Percentiles rank a stretch among this genome's conserved stretches.
Conservation (phyloP, 768 basidiomycete species). For the Suillus discolor region DNA sequence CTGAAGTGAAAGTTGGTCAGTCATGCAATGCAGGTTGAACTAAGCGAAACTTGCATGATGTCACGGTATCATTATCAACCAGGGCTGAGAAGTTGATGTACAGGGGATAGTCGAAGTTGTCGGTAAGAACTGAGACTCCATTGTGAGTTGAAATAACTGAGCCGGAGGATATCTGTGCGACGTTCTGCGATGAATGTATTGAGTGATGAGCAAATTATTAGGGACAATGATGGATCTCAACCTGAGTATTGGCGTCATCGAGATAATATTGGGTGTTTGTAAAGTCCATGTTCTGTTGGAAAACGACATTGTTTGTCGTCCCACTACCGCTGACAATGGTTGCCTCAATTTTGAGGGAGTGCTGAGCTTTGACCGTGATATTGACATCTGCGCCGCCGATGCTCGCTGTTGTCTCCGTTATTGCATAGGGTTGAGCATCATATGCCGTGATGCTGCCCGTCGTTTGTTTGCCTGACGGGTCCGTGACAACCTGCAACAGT, state of each 20-base stretch:
- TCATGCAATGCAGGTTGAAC: background rate
- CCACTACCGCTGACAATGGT: constrained; percentile 67
- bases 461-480: constrained; percentile 62
- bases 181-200: constrained; percentile 39
- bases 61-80: constrained; percentile 31
- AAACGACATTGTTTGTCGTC: constrained; percentile 52
- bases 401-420: constrained; percentile 49
- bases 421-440: constrained; percentile 57
- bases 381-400: constrained; percentile 49
- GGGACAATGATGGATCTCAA: background rate
- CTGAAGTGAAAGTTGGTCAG: constrained; percentile 33
- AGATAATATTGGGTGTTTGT: constrained; percentile 65
- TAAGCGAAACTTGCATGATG: constrained; percentile 16
- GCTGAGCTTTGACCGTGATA: constrained; percentile 63
- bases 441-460: constrained; percentile 68
- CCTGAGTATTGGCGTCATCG: constrained; percentile 46
- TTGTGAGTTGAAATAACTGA: constrained; percentile 51
- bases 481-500: constrained; percentile 65
- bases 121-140: constrained; percentile 43
- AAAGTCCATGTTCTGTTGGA: constrained; percentile 62
- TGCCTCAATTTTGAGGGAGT: constrained; percentile 60
- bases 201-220: background rate
- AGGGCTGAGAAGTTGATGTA: constrained; percentile 41
- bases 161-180: constrained; percentile 53
- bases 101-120: constrained; percentile 57